phyloP scores from a whole-genome alignment of 371 early-diverging fungal species.

The Rhizoclosmatium hyalinum region DNA sequence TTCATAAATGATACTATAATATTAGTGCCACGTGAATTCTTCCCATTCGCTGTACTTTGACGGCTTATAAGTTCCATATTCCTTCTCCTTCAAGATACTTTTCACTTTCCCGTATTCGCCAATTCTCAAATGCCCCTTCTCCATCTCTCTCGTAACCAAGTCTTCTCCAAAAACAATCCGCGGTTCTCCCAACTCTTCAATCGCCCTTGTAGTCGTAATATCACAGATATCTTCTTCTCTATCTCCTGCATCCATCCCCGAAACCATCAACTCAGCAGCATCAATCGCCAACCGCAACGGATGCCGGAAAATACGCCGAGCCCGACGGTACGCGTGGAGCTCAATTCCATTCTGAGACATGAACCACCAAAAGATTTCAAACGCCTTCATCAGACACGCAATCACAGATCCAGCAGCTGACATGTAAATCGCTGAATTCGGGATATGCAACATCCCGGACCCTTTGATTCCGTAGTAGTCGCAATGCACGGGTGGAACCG shows the following conservation, averaged over 20 bases:
- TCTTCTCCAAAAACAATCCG: constrained; percentile 17
- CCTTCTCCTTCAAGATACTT: constrained; percentile 1
- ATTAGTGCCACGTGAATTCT: not conserved
- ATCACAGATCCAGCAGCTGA: not conserved
- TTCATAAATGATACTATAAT: not conserved
- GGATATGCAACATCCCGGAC: constrained; percentile 6
- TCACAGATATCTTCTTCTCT: constrained; percentile 12
- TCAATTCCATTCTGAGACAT: constrained; percentile 21
- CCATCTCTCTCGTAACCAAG: constrained; percentile 4
- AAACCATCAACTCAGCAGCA: constrained; percentile 19
- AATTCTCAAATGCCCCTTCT: constrained; percentile 16
- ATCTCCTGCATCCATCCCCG: constrained; percentile 1
- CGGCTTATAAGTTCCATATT: not conserved
- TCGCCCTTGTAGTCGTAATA: constrained; percentile 1
- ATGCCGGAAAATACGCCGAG: constrained; percentile 6
- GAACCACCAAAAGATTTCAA: constrained; percentile 30
- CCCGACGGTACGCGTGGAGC: constrained; percentile 16
- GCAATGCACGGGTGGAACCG: not conserved
- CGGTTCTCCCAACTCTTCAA: constrained; percentile 1
- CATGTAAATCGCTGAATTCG: constrained; percentile 15
- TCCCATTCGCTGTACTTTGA: not conserved
- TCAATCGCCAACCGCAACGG: constrained; percentile 27
- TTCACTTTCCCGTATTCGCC: constrained; percentile 28
- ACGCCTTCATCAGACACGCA: constrained; percentile 17
- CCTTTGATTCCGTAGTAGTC: constrained; percentile 23